Base-by-base conservation (phyloP, 2,329 filamentous ascomycete genomes). In the Tolypocladium capitatum region DNA sequence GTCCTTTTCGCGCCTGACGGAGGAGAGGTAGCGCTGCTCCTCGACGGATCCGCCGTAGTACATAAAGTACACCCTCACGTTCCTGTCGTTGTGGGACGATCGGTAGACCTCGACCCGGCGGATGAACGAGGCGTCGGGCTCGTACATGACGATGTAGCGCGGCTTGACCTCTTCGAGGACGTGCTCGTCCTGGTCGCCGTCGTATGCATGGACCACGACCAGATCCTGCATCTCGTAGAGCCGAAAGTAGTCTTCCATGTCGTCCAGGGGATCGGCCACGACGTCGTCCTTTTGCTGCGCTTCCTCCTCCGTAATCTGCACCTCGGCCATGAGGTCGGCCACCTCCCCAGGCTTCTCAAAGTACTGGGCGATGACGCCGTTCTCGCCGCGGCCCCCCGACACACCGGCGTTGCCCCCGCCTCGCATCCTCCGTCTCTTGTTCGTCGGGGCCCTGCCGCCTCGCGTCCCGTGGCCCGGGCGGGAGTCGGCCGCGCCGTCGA, bases 61-160 rank as follows among this genome's bases (percentile, higher is more conserved):
- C 72, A 97, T 81, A 63, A 97, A 97, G 68, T 96, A 98, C 1
- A 95, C 90, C 40, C 88, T 80, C 38, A 97, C 86, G 58, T 87
- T 89, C 33, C 89, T 76, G 62, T 91, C 87, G 49, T 83, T 85
- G 66, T 98, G 92, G 10, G 90, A 96, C 46, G 89, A 95, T 35
- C 92, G 82, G 66, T 97, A 98, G 2, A 97, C 90, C 63, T 98
- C 92, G 20, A 98, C 84, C 34, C 91, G 77, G 14, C 92, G 81
- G 58, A 97, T 95, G 63, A 98, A 98, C 3, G 91, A 83, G 3
- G 91, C 81, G 55, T 97, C 89, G 1, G 92, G 91, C 62, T 97
- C 92, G 65, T 96, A 98, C 92, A 98, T 97, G 68, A 98, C 85
- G 50, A 98, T 88, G 64, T 96, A 96, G 51, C 86, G 82, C 32